phyloP scores from a whole-genome alignment of 805 yeast species.

The Martiniozyma abietophila region DNA sequence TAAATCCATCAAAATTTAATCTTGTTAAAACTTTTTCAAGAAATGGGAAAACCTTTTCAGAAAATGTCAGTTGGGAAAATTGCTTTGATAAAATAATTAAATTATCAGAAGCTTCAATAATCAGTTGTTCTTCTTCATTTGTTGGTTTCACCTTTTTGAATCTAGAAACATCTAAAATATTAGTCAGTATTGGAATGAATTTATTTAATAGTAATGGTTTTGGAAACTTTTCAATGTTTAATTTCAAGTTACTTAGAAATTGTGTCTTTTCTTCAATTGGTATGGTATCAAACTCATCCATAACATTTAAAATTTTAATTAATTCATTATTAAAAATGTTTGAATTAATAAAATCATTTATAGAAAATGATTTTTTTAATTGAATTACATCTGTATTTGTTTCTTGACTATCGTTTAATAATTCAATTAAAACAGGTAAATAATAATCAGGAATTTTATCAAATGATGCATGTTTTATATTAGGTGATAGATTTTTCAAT shows the following conservation, averaged over 20 bases:
- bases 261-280: conserved; percentile 54
- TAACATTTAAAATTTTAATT: conserved; percentile 66
- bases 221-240: conserved; percentile 50
- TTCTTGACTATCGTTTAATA: conserved; percentile 40
- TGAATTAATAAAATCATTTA: conserved; percentile 62
- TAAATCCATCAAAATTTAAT: conserved; percentile 22
- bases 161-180: conserved; percentile 27
- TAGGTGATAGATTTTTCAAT: conserved; percentile 24
- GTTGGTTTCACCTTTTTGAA: conserved; percentile 10
- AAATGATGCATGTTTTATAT: conserved; percentile 37
- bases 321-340: conserved; percentile 76
- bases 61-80: conserved; percentile 70
- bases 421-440: conserved; percentile 37
- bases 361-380: conserved; percentile 27
- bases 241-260: conserved; percentile 57
- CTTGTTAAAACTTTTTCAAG: conserved; percentile 23
- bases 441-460: conserved; percentile 53
- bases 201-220: conserved; percentile 51
- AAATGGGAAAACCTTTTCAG: conserved; percentile 52
- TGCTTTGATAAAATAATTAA: conserved; percentile 54
- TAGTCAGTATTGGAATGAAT: conserved; percentile 60
- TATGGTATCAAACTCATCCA: conserved; percentile 79
- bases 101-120: conserved; percentile 41
- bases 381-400: conserved; percentile 24
- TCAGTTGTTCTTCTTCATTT: conserved; percentile 27